A percentile compares a stretch with the other conserved stretches of the same genome.
Evolutionary conservation across 2,329 filamentous ascomycete species (phyloP).

Genomic region (Juglanconis sp.): DNA sequence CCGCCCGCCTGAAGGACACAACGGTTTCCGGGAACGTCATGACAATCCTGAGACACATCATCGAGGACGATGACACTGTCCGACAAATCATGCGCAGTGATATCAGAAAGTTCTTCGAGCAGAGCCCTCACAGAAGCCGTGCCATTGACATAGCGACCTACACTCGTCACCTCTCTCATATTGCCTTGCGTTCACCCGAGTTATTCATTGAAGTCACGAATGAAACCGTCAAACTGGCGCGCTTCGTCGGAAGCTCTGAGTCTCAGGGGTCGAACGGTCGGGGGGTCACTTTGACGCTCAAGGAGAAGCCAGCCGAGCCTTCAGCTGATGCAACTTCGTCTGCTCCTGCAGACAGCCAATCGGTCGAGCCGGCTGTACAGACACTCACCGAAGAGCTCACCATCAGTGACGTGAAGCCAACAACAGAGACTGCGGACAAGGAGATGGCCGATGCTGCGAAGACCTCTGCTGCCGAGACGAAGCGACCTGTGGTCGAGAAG

Average conservation of each 20-base stretch:
- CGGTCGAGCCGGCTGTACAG: constrained; percentile 42
- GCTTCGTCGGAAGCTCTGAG: constrained; percentile 44
- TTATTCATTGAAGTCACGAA: constrained; percentile 86
- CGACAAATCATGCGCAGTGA: constrained; percentile 90
- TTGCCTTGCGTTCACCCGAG: constrained; percentile 77
- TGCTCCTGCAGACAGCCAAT: constrained; percentile 32
- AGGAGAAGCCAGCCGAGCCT: constrained; percentile 6
- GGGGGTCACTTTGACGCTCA: constrained; percentile 10
- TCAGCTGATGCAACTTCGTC: constrained; percentile 1
- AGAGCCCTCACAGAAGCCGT: constrained; percentile 49
- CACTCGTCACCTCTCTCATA: constrained; percentile 71
- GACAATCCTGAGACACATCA: constrained; percentile 83
- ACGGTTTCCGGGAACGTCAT: constrained; percentile 64
- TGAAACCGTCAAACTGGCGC: constrained; percentile 72
- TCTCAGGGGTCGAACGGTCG: constrained; percentile 22
- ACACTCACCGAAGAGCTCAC: constrained; percentile 42
- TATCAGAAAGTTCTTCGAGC: constrained; percentile 74
- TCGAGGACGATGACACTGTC: constrained; percentile 89
- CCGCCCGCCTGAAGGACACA: constrained; percentile 63
- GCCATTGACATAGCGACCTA: constrained; percentile 69
- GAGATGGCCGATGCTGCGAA: constrained; percentile 66
- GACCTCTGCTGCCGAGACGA: constrained; percentile 58
- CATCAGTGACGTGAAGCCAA: constrained; percentile 54
- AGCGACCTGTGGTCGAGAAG: constrained; percentile 82
- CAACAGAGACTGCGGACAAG: constrained; percentile 58